Evolutionary conservation across 495 filamentous ascomycete genomes (phyloP).

Genomic region (Neurospora sp.): DNA sequence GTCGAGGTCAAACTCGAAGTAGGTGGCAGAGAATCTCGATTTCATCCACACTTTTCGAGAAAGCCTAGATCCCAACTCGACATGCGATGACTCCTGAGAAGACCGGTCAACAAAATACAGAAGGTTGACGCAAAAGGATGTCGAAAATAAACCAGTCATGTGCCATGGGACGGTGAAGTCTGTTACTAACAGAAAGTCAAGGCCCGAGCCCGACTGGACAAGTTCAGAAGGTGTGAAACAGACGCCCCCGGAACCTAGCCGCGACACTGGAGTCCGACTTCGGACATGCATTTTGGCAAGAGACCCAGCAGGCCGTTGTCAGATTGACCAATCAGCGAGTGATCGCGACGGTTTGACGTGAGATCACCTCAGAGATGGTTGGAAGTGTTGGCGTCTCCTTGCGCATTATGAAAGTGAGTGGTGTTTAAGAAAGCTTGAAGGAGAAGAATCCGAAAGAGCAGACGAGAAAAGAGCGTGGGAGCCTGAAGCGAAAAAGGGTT

Average conservation of each 20-base stretch:
- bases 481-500: not conserved
- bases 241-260: no score
- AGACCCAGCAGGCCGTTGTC: not conserved
- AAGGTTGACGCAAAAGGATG: not conserved
- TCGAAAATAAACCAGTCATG: constrained; percentile 13
- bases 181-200: constrained; percentile 26
- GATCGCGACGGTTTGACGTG: not conserved
- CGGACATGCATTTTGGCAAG: constrained; percentile 6
- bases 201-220: constrained; percentile 19
- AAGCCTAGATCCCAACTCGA: not conserved
- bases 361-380: not conserved
- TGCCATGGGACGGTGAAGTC: constrained; percentile 7
- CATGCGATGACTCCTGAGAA: not conserved
- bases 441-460: not conserved
- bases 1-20: not conserved
- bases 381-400: not conserved
- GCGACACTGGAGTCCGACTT: constrained; percentile 13
- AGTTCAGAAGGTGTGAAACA: constrained; percentile 4
- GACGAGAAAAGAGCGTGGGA: not conserved
- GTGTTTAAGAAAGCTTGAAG: not conserved
- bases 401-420: not conserved
- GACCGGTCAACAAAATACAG: not conserved
- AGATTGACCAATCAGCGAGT: not conserved
- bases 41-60: not conserved
- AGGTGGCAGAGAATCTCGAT: not conserved